phyloP scores from a whole-genome alignment of 1,284 basidiomycete genomes.

The Naganishia liquefaciens region DNA sequence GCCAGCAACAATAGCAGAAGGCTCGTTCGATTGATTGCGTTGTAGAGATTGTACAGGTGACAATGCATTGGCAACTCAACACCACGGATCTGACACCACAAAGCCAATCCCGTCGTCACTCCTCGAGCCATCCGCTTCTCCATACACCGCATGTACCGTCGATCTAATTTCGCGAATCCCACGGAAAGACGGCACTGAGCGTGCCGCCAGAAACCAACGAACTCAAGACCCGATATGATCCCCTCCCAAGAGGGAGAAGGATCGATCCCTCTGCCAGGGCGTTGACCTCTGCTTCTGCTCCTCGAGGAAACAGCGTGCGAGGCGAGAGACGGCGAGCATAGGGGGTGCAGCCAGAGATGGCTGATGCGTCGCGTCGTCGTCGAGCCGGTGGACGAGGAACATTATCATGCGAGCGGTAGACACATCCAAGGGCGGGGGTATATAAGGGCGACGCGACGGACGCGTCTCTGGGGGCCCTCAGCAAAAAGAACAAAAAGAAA shows the following conservation, averaged over 20 bases:
- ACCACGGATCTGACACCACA: no score
- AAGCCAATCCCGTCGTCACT: not conserved
- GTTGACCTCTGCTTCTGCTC: constrained; percentile 9
- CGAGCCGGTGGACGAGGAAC: constrained; percentile 19
- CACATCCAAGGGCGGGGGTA: constrained; percentile 5
- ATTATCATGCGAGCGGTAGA: not conserved
- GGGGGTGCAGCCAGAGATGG: not conserved
- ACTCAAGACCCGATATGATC: constrained; percentile 28
- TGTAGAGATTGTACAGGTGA: no score
- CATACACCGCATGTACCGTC: constrained; percentile 14
- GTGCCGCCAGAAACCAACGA: constrained; percentile 26
- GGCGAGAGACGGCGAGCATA: constrained; percentile 20
- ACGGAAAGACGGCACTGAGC: constrained; percentile 4
- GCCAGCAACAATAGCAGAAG: no score
- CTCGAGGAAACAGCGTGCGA: not conserved
- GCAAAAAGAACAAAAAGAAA: no score
- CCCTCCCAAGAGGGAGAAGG: no score
- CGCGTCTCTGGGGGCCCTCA: no score
- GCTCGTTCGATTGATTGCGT: no score
- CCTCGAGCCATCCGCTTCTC: no score
- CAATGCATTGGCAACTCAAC: no score
- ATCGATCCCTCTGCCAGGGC: constrained; percentile 24
- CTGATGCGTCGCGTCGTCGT: constrained; percentile 26
- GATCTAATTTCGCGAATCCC: constrained; percentile 33
- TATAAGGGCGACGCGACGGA: not conserved